A percentile compares a stretch with the other conserved stretches of the same genome.
These are phyloP conservation scores for Magnusiomyces paraingens DNA, from an alignment of 1,139 yeast genomes.

Conservation along the genomic window DNA sequence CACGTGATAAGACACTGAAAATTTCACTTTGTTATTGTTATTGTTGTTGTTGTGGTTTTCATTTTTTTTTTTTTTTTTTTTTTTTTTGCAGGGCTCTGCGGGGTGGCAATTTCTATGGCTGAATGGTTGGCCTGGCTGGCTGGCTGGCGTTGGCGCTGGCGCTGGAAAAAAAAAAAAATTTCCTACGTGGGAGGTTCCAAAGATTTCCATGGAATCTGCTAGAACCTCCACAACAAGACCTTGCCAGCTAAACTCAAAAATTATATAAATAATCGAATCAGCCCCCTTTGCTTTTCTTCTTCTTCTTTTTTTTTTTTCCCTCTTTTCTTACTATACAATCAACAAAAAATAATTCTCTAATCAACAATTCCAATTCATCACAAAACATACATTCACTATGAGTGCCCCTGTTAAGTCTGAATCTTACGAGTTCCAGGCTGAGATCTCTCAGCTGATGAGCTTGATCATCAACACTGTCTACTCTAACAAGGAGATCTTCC, in stretches of 20 bases:
- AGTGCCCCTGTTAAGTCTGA: slow-evolving; percentile 26
- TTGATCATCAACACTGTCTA: slow-evolving; percentile 99
- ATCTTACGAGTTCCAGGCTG: slow-evolving; percentile 90
- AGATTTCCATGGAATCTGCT: neutral
- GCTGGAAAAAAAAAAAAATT: neutral
- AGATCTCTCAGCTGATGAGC: slow-evolving; percentile 99
- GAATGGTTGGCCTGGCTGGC: too few species aligned
- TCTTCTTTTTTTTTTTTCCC: neutral
- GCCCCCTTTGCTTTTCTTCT: neutral
- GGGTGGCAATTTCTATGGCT: too few species aligned
- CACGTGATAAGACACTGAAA: too few species aligned
- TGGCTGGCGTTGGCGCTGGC: too few species aligned
- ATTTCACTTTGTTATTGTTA: too few species aligned
- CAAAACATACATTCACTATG: slow-evolving; percentile 8
- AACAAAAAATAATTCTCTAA: neutral
- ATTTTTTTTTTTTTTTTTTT: too few species aligned
- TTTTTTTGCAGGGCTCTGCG: too few species aligned
- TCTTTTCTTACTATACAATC: neutral
- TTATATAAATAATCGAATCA: neutral
- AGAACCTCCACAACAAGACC: neutral
- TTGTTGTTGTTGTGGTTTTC: too few species aligned
- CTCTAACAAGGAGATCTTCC: slow-evolving; percentile 98
- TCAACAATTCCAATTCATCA: neutral
- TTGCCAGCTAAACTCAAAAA: neutral
- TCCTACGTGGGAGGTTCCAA: neutral